Base-by-base conservation (phyloP, 2,329 filamentous ascomycete genomes). In the Fusarium zealandicum region DNA sequence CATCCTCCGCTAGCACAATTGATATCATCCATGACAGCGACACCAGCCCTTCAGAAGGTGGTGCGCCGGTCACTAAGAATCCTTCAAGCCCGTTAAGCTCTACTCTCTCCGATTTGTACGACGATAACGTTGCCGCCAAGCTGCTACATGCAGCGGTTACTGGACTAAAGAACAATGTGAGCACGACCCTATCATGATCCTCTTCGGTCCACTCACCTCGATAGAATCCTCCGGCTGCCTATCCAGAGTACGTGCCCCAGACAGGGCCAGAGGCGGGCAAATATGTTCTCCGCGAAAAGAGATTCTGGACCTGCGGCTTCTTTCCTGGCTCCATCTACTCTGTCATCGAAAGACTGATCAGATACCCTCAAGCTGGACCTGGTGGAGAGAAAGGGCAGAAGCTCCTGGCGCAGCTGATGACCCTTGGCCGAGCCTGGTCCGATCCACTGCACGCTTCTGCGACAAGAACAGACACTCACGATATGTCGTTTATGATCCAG, bases 401-500 rank as follows among this genome's bases (percentile, higher is more conserved):
- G 6, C 66, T 76, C 1, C 55, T 64, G 12, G 37, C 42, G 9
- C 59, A 63, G n/a, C 25, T 63, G 1, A 6, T 60, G 9, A 17
- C 42, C 0, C 56, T 73, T 1, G 70, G 70, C 2, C 49, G 49
- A 4, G 38, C 59, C 1, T 77, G 75, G 75, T 66, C 72, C 3
- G 70, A 67, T 3, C 75, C 74, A 0, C 60, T 79, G 0, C 73
- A 65, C 13, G 44, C 46, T 4, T 61, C 53, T 51, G 74, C 57
- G 17, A 50, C 27, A 70, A 72, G 77, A 5, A 81, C 73, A 4
- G 79, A 82, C 47, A 83, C 80, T 0, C 81, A 83, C 48, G 81
- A 83, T 41, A 75, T 84, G 70, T 79, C 77, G 0, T 83, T 83
- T 57, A 82, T 83, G 59, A 77, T 83, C 4, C 75, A 79, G 17